Conservation (phyloP, 2,329 filamentous ascomycete genomes). For the Cadophora gregata region DNA sequence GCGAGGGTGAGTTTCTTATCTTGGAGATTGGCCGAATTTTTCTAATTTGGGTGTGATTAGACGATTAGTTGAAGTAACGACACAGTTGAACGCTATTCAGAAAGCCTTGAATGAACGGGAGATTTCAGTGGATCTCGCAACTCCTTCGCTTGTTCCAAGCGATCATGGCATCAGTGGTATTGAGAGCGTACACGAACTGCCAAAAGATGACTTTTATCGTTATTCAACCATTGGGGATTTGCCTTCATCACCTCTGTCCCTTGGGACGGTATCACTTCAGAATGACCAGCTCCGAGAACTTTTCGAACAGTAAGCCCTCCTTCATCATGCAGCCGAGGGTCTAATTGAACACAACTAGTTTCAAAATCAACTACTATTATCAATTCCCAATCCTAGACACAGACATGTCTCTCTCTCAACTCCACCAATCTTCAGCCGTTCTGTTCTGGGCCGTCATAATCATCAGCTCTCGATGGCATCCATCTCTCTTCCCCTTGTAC, state of each 20-base stretch:
- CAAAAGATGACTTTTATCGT: background rate
- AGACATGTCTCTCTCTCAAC: background rate
- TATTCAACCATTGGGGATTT: background rate
- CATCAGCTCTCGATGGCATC: background rate
- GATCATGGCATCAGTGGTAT: background rate
- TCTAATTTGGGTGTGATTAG: background rate
- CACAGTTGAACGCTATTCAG: background rate
- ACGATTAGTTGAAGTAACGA: background rate
- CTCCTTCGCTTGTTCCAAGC: background rate
- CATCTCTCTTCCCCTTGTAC: background rate
- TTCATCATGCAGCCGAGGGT: background rate
- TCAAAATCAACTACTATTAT: background rate
- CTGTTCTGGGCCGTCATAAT: background rate
- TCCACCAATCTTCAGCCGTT: background rate
- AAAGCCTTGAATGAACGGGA: background rate
- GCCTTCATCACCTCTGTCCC: background rate
- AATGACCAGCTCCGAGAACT: background rate
- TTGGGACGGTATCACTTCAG: background rate
- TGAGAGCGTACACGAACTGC: background rate
- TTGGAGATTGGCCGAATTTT: no score
- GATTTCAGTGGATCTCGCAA: background rate
- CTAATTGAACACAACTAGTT: background rate
- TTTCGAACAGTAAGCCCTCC: background rate
- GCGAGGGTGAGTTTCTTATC: background rate
- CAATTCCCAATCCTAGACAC: background rate